These are phyloP conservation scores for Lipomyces japonicus DNA, from an alignment of 805 yeast species.

Conservation along the genomic window DNA sequence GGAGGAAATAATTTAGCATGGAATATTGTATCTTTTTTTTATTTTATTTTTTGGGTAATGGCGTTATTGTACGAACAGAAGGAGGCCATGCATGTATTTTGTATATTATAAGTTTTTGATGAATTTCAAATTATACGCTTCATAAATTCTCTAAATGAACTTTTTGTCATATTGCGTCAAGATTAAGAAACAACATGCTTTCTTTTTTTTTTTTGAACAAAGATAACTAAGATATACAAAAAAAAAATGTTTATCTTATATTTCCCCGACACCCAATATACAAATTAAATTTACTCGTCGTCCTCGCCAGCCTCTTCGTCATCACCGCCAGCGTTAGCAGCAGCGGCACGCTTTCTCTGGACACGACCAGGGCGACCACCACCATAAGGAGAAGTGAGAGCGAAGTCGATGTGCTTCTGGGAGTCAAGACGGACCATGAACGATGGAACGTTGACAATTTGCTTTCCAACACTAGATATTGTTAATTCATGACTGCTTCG, in stretches of 20 bases:
- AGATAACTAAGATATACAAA: conserved; percentile 1
- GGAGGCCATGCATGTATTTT: no score
- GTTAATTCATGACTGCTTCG: no score
- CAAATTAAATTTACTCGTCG: conserved; percentile 27
- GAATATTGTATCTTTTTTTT: background rate
- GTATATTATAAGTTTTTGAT: background rate
- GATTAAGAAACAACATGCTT: conserved; percentile 1
- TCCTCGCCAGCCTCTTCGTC: conserved; percentile 71
- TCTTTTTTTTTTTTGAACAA: background rate
- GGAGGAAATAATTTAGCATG: conserved; percentile 5
- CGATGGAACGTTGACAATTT: conserved; percentile 96
- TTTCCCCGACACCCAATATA: conserved; percentile 2
- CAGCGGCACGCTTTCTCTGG: conserved; percentile 75
- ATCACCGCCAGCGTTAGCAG: conserved; percentile 62
- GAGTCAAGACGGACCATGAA: conserved; percentile 99
- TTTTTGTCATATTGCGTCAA: conserved; percentile 1
- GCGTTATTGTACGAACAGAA: no score
- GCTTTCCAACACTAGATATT: conserved; percentile 83
- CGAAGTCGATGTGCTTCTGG: conserved; percentile 99
- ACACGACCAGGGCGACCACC: conserved; percentile 99
- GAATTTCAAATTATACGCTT: background rate
- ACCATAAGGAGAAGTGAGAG: conserved; percentile 99
- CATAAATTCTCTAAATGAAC: background rate
- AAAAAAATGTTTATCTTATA: background rate
- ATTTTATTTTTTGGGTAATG: no score